These are phyloP conservation scores for Suillus subalutaceus DNA, from an alignment of 768 basidiomycete species.

Conservation along the genomic window DNA sequence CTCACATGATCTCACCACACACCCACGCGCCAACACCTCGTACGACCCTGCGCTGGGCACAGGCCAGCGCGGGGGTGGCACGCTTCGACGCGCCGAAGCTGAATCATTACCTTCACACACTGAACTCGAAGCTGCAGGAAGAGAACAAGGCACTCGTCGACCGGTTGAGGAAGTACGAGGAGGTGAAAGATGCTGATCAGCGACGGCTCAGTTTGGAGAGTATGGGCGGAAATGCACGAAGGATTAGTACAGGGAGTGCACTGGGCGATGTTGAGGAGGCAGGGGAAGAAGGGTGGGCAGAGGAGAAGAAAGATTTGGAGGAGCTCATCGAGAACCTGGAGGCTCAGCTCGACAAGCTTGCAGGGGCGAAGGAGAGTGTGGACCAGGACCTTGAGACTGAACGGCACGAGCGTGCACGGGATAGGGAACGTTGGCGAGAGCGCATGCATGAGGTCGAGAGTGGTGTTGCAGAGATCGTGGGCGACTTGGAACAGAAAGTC, in stretches of 20 bases:
- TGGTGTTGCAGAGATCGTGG: slow-evolving; percentile 68
- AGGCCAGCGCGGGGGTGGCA: slow-evolving; percentile 65
- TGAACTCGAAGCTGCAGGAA: slow-evolving; percentile 82
- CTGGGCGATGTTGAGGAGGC: slow-evolving; percentile 65
- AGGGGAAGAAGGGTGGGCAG: slow-evolving; percentile 66
- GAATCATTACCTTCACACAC: slow-evolving; percentile 82
- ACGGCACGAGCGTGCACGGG: slow-evolving; percentile 56
- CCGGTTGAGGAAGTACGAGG: slow-evolving; percentile 56
- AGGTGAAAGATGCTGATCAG: slow-evolving; percentile 36
- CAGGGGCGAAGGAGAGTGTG: slow-evolving; percentile 48
- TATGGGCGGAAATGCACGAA: slow-evolving; percentile 36
- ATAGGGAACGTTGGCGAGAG: slow-evolving; percentile 72
- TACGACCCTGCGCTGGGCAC: slow-evolving; percentile 85
- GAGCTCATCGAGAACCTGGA: slow-evolving; percentile 44
- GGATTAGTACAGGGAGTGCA: slow-evolving; percentile 55
- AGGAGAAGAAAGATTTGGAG: slow-evolving; percentile 64
- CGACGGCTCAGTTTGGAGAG: slow-evolving; percentile 29
- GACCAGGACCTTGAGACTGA: slow-evolving; percentile 56
- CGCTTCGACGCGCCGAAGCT: slow-evolving; percentile 85
- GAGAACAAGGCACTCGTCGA: slow-evolving; percentile 75
- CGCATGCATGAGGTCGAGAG: slow-evolving; percentile 73
- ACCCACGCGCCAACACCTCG: slow-evolving; percentile 80
- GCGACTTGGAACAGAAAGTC: slow-evolving; percentile 61
- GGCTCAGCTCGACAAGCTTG: slow-evolving; percentile 41
- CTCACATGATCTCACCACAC: slow-evolving; percentile 85